Evolutionary conservation across 148 eudicot species (phyloP), one percentile per base, ranked within the genome.

Genomic region (Rhododendron mucronatum): DNA sequence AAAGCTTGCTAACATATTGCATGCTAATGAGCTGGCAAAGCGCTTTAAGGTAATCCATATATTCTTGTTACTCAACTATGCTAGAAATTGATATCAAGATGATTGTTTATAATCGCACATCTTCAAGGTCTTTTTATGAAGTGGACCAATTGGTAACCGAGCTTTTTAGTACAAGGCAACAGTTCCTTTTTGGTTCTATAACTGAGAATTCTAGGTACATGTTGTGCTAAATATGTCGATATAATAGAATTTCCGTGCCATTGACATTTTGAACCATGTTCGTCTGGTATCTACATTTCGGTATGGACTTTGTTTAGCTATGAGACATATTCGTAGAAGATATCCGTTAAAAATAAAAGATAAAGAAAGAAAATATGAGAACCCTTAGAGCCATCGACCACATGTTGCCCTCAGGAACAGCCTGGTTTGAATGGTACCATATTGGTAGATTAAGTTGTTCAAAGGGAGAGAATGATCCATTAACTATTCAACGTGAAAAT

Each of bases 1-100:
- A 74, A 96, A 96, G 91, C 95, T 96, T 51, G 94, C 95, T 15
- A 96, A 95, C 86, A 91, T 95, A 88, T 88, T 96, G 90, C 96
- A 95, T 84, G 94, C 95, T 16, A 90, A 90, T 37, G 98, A 95
- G 91, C 96, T 94, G 16, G 77, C 98, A 85, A 92, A 89, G 85
- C 89, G 86, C 84, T 86, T 95, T 30, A 91, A 93, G 98, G 98
- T 95, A 91, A 18, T 84, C 73, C 18, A 39, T 53, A 35, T 84
- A 30, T 84, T 65, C 23, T 53, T 76, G 50, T 33, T 55, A 35
- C 48, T 35, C 23, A 41, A 77, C 41, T 41, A 51, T 75, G 23
- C 51, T 21, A 76, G 15, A 69, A 48, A 13, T n/a, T 44, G 39
- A 21, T 51, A 71, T 21, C 15, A 75, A 30, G 81, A 75, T 53